Percentiles rank a stretch among this genome's conserved stretches.
phyloP scores from a whole-genome alignment of 2,329 filamentous ascomycete genomes.

The Teratosphaeria gauchensis region DNA sequence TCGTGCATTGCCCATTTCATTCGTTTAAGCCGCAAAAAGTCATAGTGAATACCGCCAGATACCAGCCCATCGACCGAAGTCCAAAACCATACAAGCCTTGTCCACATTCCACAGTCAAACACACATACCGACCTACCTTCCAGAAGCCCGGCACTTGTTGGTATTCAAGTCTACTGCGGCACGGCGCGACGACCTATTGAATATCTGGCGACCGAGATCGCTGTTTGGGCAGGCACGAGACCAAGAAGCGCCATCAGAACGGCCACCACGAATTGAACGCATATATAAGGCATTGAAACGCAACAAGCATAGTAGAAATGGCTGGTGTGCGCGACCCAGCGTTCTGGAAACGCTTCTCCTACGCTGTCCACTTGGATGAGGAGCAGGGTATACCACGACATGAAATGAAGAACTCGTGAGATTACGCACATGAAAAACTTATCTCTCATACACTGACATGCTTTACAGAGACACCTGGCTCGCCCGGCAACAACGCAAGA shows the following conservation, averaged over 20 bases:
- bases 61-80: background rate
- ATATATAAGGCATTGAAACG: no score
- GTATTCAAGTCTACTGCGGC: background rate
- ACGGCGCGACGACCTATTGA: no score
- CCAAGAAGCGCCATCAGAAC: background rate
- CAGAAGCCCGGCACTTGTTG: background rate
- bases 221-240: background rate
- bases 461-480: constrained; percentile 44
- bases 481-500: constrained; percentile 39
- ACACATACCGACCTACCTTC: background rate
- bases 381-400: constrained; percentile 17
- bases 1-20: background rate
- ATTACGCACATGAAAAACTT: constrained; percentile 3
- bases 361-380: constrained; percentile 48
- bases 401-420: constrained; percentile 32
- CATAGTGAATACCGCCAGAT: no score
- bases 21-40: background rate
- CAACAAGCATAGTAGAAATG: constrained; percentile 24
- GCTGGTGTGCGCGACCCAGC: constrained; percentile 45
- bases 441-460: background rate
- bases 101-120: background rate
- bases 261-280: background rate
- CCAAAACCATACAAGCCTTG: background rate
- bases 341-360: constrained; percentile 53
- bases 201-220: background rate